These are phyloP conservation scores for Metschnikowia shivogae DNA, from an alignment of 805 yeast genomes.

Conservation along the genomic window DNA sequence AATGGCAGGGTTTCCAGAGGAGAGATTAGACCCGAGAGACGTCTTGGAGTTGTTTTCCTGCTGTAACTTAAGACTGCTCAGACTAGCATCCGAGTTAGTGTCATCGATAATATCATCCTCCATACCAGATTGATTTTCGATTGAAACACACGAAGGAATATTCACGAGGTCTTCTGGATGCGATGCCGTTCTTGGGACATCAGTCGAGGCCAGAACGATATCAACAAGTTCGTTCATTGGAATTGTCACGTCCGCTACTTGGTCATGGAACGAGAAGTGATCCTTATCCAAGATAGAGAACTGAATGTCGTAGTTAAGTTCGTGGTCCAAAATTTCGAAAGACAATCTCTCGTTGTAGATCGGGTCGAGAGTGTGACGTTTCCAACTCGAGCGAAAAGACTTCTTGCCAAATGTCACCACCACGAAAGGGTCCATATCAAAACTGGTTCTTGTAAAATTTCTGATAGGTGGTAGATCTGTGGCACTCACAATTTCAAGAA, in stretches of 20 bases:
- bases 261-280: conserved; percentile 74
- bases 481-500: conserved; percentile 71
- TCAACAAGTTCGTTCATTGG: conserved; percentile 48
- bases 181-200: conserved; percentile 18
- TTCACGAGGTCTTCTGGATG: conserved; percentile 10
- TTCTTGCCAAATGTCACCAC: conserved; percentile 86
- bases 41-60: conserved; percentile 2
- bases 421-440: conserved; percentile 96
- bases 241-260: conserved; percentile 64
- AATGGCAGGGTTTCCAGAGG: conserved; percentile 17
- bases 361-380: conserved; percentile 79
- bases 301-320: conserved; percentile 58
- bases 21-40: conserved; percentile 7
- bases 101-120: background rate
- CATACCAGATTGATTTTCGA: background rate
- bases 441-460: conserved; percentile 68
- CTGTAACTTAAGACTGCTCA: background rate
- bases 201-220: conserved; percentile 11
- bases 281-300: conserved; percentile 84
- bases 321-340: conserved; percentile 69
- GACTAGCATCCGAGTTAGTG: background rate
- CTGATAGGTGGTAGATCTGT: conserved; percentile 74
- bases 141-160: background rate
- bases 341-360: conserved; percentile 75
- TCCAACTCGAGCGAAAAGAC: conserved; percentile 81